A percentile compares a stretch with the other conserved stretches of the same genome.
These are phyloP conservation scores for Amborella trichopoda DNA, from an alignment of 164 flowering plant genomes.

Conservation along the genomic window DNA sequence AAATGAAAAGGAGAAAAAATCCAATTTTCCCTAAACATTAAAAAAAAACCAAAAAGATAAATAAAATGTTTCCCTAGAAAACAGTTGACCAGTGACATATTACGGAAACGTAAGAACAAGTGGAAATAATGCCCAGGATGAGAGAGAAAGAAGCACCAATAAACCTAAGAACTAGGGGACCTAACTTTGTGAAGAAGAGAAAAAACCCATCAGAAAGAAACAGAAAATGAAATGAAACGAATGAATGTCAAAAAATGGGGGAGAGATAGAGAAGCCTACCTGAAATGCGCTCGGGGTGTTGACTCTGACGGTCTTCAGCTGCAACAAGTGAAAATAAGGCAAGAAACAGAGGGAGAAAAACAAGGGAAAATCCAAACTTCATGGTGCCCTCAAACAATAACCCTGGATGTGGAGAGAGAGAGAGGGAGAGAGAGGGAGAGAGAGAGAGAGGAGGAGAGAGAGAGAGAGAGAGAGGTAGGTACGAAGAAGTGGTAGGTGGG, in stretches of 20 bases:
- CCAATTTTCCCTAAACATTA: too few species aligned
- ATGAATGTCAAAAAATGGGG: too few species aligned
- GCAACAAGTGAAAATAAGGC: not conserved
- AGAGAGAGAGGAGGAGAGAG: not conserved
- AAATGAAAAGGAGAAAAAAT: too few species aligned
- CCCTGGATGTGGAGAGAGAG: not conserved
- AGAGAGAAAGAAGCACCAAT: not conserved
- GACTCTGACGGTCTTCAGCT: not conserved
- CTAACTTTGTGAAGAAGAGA: not conserved
- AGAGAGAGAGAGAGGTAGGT: constrained; percentile 1
- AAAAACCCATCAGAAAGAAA: not conserved
- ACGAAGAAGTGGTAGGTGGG: too few species aligned
- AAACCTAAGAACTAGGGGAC: not conserved
- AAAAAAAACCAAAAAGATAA: too few species aligned
- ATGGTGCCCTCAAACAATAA: not conserved
- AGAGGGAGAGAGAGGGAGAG: not conserved
- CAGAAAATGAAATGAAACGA: not conserved
- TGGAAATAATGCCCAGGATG: not conserved
- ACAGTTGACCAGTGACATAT: not conserved
- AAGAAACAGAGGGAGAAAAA: not conserved
- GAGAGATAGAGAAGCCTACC: not conserved
- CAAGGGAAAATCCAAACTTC: not conserved
- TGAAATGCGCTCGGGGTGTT: not conserved
- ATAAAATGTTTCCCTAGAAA: too few species aligned
- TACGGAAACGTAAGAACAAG: not conserved